These are phyloP conservation scores for Saccharomycopsis amapae DNA, from an alignment of 805 yeast species.

Conservation along the genomic window DNA sequence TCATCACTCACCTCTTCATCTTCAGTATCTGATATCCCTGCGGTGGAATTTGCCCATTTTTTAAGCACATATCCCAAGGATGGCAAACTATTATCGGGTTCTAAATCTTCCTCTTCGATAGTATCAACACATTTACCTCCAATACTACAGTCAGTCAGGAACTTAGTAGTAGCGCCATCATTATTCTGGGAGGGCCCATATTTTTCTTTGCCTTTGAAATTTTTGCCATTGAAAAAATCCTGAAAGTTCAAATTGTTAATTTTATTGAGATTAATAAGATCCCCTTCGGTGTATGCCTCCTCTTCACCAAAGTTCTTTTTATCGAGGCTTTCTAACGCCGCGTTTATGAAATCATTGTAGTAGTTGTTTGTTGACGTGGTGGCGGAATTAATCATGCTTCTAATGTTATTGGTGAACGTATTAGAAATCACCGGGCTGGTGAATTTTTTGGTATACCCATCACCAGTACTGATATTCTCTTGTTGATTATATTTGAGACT, in stretches of 20 bases:
- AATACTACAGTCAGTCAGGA: too few species aligned
- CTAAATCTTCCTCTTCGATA: conserved; percentile 22
- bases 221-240: conserved; percentile 4
- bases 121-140: conserved; percentile 2
- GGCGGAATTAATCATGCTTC: conserved; percentile 18
- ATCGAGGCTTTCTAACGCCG: conserved; percentile 8
- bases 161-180: too few species aligned
- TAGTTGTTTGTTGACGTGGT: conserved; percentile 14
- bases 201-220: not conserved
- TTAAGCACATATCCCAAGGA: conserved; percentile 16
- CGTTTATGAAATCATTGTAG: conserved; percentile 17
- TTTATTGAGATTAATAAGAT: conserved; percentile 13
- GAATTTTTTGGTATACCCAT: too few species aligned
- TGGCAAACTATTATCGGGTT: conserved; percentile 13
- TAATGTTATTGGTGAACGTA: conserved; percentile 15
- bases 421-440: conserved; percentile 7
- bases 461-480: not conserved
- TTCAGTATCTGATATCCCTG: conserved; percentile 19
- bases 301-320: conserved; percentile 8
- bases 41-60: conserved; percentile 22
- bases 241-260: conserved; percentile 1
- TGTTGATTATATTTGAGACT: not conserved
- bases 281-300: conserved; percentile 17
- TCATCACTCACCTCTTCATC: conserved; percentile 10
- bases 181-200: not conserved